Percentiles rank a stretch among this genome's conserved stretches.
Evolutionary conservation across 2,329 filamentous ascomycete species (phyloP).

Genomic region (Pseudogymnoascus sp.): DNA sequence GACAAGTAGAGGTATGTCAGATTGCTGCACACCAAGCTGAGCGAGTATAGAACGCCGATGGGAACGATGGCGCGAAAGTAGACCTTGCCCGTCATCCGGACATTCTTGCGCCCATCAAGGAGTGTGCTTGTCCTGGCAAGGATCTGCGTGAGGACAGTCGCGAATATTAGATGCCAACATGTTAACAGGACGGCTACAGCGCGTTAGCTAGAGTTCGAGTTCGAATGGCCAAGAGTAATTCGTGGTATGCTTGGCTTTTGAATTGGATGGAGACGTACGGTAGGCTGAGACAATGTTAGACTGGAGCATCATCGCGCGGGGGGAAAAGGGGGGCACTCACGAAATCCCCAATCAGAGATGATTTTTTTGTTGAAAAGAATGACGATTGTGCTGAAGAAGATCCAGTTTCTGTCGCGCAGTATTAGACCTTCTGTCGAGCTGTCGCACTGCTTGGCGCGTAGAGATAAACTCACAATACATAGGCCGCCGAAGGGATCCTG

Average conservation of each 20-base stretch:
- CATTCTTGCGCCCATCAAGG: conserved; percentile 53
- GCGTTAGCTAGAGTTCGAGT: not conserved
- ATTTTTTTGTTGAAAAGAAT: conserved; percentile 94
- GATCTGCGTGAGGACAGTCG: conserved; percentile 56
- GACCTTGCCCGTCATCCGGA: conserved; percentile 51
- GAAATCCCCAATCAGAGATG: conserved; percentile 64
- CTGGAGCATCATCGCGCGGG: conserved; percentile 17
- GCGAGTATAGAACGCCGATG: conserved; percentile 57
- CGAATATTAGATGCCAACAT: conserved; percentile 61
- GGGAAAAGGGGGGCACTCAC: conserved; percentile 41
- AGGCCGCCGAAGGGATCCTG: not conserved
- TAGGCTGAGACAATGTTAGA: conserved; percentile 30
- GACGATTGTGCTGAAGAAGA: conserved; percentile 73
- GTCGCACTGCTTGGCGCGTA: not conserved
- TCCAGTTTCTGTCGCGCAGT: conserved; percentile 56
- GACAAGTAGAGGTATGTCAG: conserved; percentile 59
- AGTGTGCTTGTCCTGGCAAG: conserved; percentile 55
- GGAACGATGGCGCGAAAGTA: conserved; percentile 57
- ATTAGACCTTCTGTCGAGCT: not conserved
- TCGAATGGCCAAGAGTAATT: not conserved
- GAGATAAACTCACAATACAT: not conserved
- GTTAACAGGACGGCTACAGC: conserved; percentile 47
- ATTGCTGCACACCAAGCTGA: conserved; percentile 59
- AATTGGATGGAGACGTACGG: conserved; percentile 31
- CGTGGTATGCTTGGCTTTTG: not conserved